Evolutionary conservation across 2,329 filamentous ascomycete species (phyloP), one percentile per base, ranked within the genome.

Genomic region (Fusarium tanahbumbuense): DNA sequence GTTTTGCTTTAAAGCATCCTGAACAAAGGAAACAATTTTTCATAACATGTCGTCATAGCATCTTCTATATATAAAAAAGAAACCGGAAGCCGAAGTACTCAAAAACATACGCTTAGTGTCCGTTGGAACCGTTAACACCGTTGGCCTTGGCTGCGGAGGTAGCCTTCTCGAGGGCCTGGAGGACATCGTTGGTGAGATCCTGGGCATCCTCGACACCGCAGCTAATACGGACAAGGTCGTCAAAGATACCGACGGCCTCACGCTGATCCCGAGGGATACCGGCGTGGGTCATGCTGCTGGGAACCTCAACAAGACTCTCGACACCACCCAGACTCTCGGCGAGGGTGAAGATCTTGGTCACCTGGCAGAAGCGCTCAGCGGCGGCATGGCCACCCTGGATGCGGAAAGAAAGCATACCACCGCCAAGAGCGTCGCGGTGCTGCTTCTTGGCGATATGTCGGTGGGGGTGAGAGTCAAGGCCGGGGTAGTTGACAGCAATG

Each of bases 381-480:
- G 95, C 95, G 47, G 86, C 87, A 76, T 93, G 88, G 37, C 96
- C 96, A 60, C 95, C 96, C 71, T 89, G 88, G 80, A 99, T 93
- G 72, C 96, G 92, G 90, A 99, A 99, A 62, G 92, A 95, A 45
- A 99, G 89, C 96, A 99, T 99, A 67, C 96, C 96, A 73, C 96
- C 96, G 64, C 96, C 96, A 87, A 98, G 91, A 68, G 92, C 96
- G 75, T 97, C 88, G 73, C 96, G 92, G 84, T 99, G 96, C 84
- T 99, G 96, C 83, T 93, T 93, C 76, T 91, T 79, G 22, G 95
- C 93, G 75, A 99, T 93, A 70, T 87, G 86, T 75, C 93, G 91
- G 78, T 98, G 93, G 9, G 92, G 91, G 82, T 98, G 95, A 12
- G 93, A 95, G 70, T 91, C 87, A 8, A 98, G 87, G 28, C 96